Evolutionary conservation across 2,329 filamentous ascomycete genomes (phyloP).

Genomic region (Talaromyces pinophilus): DNA sequence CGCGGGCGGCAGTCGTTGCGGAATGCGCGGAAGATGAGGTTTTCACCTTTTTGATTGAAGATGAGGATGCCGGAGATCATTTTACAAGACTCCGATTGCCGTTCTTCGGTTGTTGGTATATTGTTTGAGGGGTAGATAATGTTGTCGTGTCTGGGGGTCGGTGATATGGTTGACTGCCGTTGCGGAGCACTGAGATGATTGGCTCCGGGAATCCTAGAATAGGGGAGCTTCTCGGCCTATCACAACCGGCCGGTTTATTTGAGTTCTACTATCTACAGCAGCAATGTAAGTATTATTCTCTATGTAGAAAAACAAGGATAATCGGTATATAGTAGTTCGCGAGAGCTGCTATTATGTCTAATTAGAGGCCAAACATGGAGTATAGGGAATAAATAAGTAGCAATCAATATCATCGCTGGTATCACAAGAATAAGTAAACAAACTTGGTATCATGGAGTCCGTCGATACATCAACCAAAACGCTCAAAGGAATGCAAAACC

Average conservation of each 20-base stretch:
- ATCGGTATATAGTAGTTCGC: not conserved
- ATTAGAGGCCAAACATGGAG: not conserved
- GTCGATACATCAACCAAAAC: slow-evolving; percentile 18
- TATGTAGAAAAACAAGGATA: not conserved
- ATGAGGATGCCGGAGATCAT: slow-evolving; percentile 98
- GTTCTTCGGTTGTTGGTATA: slow-evolving; percentile 16
- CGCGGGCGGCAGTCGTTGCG: slow-evolving; percentile 97
- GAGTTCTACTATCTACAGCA: not conserved
- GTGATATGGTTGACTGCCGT: slow-evolving; percentile 8
- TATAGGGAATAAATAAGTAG: not conserved
- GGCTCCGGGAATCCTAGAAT: slow-evolving; percentile 5
- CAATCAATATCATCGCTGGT: slow-evolving; percentile 8
- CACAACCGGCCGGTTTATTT: not conserved
- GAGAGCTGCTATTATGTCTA: slow-evolving; percentile 7
- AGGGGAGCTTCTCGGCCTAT: slow-evolving; percentile 12
- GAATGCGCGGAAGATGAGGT: slow-evolving; percentile 98
- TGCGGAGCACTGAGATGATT: slow-evolving; percentile 14
- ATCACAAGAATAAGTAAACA: slow-evolving; percentile 14
- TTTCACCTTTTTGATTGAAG: slow-evolving; percentile 99
- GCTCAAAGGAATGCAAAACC: slow-evolving; percentile 13
- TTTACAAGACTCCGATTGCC: slow-evolving; percentile 20
- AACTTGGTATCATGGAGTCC: slow-evolving; percentile 19
- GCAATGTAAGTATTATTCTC: not conserved
- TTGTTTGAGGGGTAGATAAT: slow-evolving; percentile 2
- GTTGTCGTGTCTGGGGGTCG: not conserved